Evolutionary conservation across 192 early-diverging fungal genomes (phyloP), one percentile per base, ranked within the genome.

Genomic region (Cladochytrium replicatum): DNA sequence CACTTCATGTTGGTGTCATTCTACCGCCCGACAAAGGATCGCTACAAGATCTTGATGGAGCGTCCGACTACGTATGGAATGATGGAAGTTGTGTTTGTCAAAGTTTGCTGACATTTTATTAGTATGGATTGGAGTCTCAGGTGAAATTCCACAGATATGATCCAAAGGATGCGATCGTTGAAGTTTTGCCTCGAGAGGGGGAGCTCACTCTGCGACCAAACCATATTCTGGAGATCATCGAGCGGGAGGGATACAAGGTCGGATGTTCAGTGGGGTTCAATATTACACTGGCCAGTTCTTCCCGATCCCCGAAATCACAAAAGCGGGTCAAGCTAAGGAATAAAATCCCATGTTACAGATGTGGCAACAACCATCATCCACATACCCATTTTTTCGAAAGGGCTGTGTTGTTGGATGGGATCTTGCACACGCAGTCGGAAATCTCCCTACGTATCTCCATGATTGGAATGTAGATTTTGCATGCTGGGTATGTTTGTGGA

Each of bases 401-500:
- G 89, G 89, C 4, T 93, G 89, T 44, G 56, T 91, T 32, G 89
- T 96, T 2, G 95, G 90, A 1, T 94, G 82, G 69, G 93, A 99
- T 63, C 73, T 99, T 43, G 90, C 92, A 0, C 95, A 99, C 55
- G 95, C 92, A 1, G 89, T 75, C 7, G 95, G 95, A 29, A 99
- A 99, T 71, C 80, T 93, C 0, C 82, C 81, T 27, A 62, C 94
- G 41, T 53, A 76, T 29, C 66, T 99, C 51, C 90, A 96, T 64
- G 89, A 91, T 58, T 99, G 95, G 95, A 69, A 81, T 28, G 90
- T 92, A 7, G 95, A 99, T 58, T 96, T 96, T 82, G 95, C 93
- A 7, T 84, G 82, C 58, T 97, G 93, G 93, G 61, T 61, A 13
- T 43, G 55, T 17, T n/a, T n/a, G n/a, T n/a, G n/a, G 17, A 4